Evolutionary conservation across 1,139 yeast genomes (phyloP).

Genomic region (Sugiyamaella paludigena): DNA sequence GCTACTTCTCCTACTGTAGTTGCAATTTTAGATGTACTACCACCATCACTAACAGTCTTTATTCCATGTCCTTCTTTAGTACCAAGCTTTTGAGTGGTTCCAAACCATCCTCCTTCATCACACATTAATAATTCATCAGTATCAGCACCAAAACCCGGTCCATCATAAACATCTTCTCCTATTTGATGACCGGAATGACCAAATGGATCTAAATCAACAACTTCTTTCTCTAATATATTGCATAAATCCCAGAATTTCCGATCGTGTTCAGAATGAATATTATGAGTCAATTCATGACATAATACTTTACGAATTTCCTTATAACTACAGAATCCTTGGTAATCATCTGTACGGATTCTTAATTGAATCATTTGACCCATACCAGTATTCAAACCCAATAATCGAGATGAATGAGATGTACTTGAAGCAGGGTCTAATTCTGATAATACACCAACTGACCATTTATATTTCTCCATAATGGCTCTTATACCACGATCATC

Average conservation of each 20-base stretch:
- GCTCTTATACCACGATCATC: constrained; percentile 40
- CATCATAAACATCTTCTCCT: constrained; percentile 27
- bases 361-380: constrained; percentile 40
- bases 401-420: constrained; percentile 32
- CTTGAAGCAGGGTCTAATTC: constrained; percentile 43
- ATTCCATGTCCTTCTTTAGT: background rate
- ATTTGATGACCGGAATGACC: constrained; percentile 25
- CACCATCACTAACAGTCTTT: background rate
- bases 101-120: constrained; percentile 35
- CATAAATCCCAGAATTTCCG: constrained; percentile 40
- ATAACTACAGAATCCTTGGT: constrained; percentile 41
- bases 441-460: constrained; percentile 38
- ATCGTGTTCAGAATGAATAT: constrained; percentile 39
- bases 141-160: constrained; percentile 25
- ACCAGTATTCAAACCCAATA: constrained; percentile 40
- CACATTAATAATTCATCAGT: constrained; percentile 21
- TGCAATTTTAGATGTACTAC: background rate
- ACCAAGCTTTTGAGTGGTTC: constrained; percentile 28
- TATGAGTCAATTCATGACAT: constrained; percentile 44
- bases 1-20: background rate
- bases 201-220: constrained; percentile 36
- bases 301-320: constrained; percentile 38
- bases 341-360: constrained; percentile 41
- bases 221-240: constrained; percentile 37
- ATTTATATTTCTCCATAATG: constrained; percentile 39